These are phyloP conservation scores for Mycena galericulata DNA, from an alignment of 768 basidiomycete genomes.

Conservation along the genomic window DNA sequence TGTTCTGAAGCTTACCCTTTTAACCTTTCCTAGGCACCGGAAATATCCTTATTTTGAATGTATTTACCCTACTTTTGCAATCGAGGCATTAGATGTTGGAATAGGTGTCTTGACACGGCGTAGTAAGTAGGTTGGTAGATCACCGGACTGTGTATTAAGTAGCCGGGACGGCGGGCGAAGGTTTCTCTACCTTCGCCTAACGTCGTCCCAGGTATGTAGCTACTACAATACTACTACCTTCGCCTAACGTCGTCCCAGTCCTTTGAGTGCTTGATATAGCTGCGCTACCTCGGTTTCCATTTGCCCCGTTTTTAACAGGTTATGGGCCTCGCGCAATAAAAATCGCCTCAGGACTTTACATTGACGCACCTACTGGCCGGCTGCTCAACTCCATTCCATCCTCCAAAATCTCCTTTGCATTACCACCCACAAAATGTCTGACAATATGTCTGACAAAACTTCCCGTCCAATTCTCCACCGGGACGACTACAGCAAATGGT, in stretches of 20 bases:
- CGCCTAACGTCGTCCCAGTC: conserved; percentile 15
- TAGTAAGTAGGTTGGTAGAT: too few relatives aligned
- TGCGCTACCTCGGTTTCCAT: neutral
- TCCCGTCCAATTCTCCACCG: neutral
- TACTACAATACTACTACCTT: too few relatives aligned
- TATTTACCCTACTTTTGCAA: conserved; percentile 1
- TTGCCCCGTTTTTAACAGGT: conserved; percentile 18
- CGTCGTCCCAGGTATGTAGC: too few relatives aligned
- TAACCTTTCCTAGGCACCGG: conserved; percentile 51
- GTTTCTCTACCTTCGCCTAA: too few relatives aligned
- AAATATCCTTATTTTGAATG: conserved; percentile 53
- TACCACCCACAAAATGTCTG: neutral
- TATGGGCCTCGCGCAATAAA: conserved; percentile 20
- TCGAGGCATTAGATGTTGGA: too few relatives aligned
- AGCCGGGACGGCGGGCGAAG: too few relatives aligned
- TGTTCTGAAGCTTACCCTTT: neutral
- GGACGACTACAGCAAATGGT: neutral
- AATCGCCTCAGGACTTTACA: conserved; percentile 14
- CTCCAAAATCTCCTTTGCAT: neutral
- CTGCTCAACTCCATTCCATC: neutral
- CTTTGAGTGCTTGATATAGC: neutral
- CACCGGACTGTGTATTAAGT: too few relatives aligned
- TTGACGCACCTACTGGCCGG: neutral
- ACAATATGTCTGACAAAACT: conserved; percentile 3
- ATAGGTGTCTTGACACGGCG: too few relatives aligned